Evolutionary conservation across 176 grass and related monocot genomes (phyloP), one percentile per base, ranked within the genome.

Genomic region (Eleusine coracana): DNA sequence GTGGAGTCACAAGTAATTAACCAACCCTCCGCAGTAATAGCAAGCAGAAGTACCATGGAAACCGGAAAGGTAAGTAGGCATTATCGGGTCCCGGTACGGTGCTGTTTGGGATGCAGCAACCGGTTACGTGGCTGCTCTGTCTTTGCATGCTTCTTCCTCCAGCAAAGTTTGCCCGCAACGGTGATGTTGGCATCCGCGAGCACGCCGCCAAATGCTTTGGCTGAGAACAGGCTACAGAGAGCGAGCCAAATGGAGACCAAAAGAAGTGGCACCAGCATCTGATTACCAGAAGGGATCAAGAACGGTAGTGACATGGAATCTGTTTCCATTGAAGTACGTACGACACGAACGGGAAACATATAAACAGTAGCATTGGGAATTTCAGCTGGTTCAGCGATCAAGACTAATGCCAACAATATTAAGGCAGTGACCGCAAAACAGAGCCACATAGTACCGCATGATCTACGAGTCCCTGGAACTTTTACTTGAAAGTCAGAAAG

Each of bases 91-190:
- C 21, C 29, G 5, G 42, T 41, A 63, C 54, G 64, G 52, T 29
- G 66, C 70, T 23, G 56, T 23, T 67, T 31, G 50, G 25, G 25
- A 52, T 58, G 38, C 66, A 7, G 45, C 34, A 16, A 45, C 46
- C 0, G 67, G 18, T 54, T 72, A 48, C 85, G 70, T 75, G 70
- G 9, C 79, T 10, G 42, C 79, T 76, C 25, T 56, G 45, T 37
- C 71, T 18, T 50, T 55, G 55, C 5, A 44, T 87, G 56, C 48
- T 68, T 73, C 48, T 0, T 34, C 77, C 74, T 7, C 54, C 68
- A 21, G 11, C 59, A 50, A 79, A 59, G 21, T 23, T 59, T 59
- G 74, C 20, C 46, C 14, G 45, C 74, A 13, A 49, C 39, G 17
- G 28, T n/a, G 66, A 38, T 59, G 31, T 34, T 34, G 51, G 52